Base-by-base conservation (phyloP, 1,139 yeast species). In the Magnusiomyces suaveolens region DNA sequence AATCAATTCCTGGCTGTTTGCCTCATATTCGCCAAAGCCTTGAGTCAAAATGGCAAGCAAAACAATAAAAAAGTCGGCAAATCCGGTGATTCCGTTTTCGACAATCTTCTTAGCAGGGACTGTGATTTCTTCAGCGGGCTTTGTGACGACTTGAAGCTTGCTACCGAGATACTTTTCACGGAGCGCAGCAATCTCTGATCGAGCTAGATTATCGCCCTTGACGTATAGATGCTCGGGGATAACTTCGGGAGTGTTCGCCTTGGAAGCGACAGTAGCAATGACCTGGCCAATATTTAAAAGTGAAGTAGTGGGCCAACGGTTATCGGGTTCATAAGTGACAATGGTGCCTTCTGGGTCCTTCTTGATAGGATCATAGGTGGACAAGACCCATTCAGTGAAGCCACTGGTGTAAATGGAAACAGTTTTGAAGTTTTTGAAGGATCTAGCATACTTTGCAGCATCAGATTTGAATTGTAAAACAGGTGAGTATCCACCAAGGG, bases 171-270 rank as follows among this genome's bases (percentile, higher is more conserved):
- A 62, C 60, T 71, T 65, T 62, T 78, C 81, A 62, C 75, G 79
- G 44, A 64, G 66, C 12, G 68, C 66, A 53, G 73, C 69, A 1
- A 77, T 65, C 16, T 75, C 75, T 57, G 71, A 72, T 44, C 72
- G 65, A 0, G 80, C 62, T 43, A 72, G 63, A 38, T 58, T 60
- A 43, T 74, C 80, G 25, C 83, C 76, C 51, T 69, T 71, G 41
- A 81, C 63, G 60, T 74, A 69, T 32, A 81, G 60, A 18, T 57
- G 58, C 58, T 78, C 76, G 32, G 84, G 83, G 43, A 82, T 64
- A 4, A 72, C 56, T n/a, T 57, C 58, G 25, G 72, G 57, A n/a
- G 58, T 57, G 12, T 73, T 71, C 43, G 73, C 72, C 26, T 59
- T 62, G 24, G 80, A 70, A 16, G 68, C 69, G 18, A 76, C 56